Base-by-base conservation (phyloP, 805 yeast genomes). In the Monosporozyma servazzii region DNA sequence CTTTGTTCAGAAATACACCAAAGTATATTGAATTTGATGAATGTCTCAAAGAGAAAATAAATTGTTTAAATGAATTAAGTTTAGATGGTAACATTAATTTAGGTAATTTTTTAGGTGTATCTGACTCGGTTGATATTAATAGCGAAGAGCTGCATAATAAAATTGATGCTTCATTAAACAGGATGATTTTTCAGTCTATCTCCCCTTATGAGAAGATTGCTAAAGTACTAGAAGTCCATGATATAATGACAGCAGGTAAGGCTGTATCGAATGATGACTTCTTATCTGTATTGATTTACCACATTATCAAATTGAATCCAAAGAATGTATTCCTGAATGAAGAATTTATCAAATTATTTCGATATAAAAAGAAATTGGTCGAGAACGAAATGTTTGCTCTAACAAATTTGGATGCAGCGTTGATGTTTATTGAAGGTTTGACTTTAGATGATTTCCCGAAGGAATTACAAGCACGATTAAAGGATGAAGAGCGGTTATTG, bases 401-500 rank as follows among this genome's bases (percentile, higher is more conserved):
- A 15, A 67, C 71, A 10, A 67, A 67, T 53, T 51, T 66, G 9
- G 69, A 66, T 39, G 71, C 70, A 1, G 67, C 69, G 1, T 52
- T 67, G 13, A 58, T 58, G n/a, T 67, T 65, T 46, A 54, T 67
- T n/a, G 69, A 64, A 40, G 62, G 64, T 2, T 53, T 66, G 20
- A 62, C 64, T 13, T 31, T 54, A 4, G 30, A 29, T 23, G 67
- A 64, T 47, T 57, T 63, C 42, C 56, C 68, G 3, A 47, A 56
- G 8, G 54, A 52, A 31, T 52, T 58, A 8, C 54, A 56, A 44
- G 56, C 52, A 15, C 53, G 58, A 25, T 44, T 65, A 21, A 29
- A 56, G 2, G 21, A 41, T 10, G 48, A 49, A 3, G 63, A 61
- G 31, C 51, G 39, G 37, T 47, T 51, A 7, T 20, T 57, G 9